phyloP scores from a whole-genome alignment of 1,139 yeast genomes.

The Pneumocystis sp. region DNA sequence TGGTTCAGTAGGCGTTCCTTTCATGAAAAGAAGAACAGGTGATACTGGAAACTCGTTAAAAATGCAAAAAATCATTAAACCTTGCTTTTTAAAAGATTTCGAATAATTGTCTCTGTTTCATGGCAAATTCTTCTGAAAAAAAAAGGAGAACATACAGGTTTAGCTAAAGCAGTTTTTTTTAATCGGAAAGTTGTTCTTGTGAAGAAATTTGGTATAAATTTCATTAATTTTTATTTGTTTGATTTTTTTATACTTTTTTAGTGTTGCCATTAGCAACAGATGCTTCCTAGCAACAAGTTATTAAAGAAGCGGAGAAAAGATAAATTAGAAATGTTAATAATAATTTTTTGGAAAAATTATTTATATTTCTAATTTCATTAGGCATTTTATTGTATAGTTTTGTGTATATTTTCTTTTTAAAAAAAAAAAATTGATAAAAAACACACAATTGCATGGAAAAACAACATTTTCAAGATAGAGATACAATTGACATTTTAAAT shows the following conservation, averaged over 20 bases:
- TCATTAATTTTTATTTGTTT: background rate
- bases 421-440: background rate
- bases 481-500: background rate
- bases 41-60: background rate
- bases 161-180: background rate
- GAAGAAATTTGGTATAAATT: background rate
- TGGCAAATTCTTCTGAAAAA: background rate
- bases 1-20: constrained; percentile 95
- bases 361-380: too few relatives aligned
- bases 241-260: background rate
- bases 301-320: background rate
- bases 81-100: background rate
- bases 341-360: background rate
- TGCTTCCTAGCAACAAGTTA: background rate
- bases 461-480: background rate
- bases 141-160: background rate
- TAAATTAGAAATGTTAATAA: background rate
- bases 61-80: background rate
- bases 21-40: constrained; percentile 90
- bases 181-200: background rate
- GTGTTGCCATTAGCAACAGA: background rate
- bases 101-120: background rate
- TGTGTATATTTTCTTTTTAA: background rate
- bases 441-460: background rate
- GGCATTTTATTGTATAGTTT: too few relatives aligned